Evolutionary conservation across 495 filamentous ascomycete genomes (phyloP), one percentile per base, ranked within the genome.

Genomic region (Aspergillus indologenus): DNA sequence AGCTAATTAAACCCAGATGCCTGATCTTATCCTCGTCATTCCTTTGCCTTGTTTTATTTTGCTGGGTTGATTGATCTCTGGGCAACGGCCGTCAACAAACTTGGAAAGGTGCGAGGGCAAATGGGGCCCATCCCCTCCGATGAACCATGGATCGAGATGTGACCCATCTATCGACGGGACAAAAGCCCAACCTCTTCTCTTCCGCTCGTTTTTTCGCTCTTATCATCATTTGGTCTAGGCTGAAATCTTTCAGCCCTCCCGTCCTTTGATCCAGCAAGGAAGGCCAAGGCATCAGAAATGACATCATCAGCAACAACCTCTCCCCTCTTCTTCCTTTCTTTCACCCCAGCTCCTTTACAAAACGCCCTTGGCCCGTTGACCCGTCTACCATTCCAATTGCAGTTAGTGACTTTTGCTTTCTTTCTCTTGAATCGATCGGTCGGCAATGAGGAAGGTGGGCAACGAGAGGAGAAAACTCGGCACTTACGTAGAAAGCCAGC

Each of bases 401-500:
- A 29, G 61, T 62, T 47, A 62, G 56, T 50, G 29, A 45, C 19
- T 42, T 29, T 17, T n/a, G 23, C 47, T 52, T 55, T 20, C 34
- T 31, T 21, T 3, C 34, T 6, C 34, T 40, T 4, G 12, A 2
- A 2, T 14, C 34, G n/a, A n/a, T n/a, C 26, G 26, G 26, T 40
- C 34, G 34, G 34, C 34, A 40, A 40, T 9, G 12, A 14, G 26
- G 26, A 9, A 3, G 12, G 2, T 15, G 34, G 12, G 12, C 17
- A 34, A 24, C n/a, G 23, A 19, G 12, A 22, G 18, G 15, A 53
- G 18, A 21, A 49, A 56, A 12, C 12, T 53, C 19, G 24, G 40
- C 60, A 75, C 75, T 67, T 61, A 79, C 76, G 50, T 67, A 92
- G 66, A 91, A 92, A 5, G 83, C 88, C 63, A 90, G 74, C 15